A percentile compares a stretch with the other conserved stretches of the same genome.
Evolutionary conservation across 2,329 filamentous ascomycete species (phyloP).

Genomic region (Aspergillus arachidicola): DNA sequence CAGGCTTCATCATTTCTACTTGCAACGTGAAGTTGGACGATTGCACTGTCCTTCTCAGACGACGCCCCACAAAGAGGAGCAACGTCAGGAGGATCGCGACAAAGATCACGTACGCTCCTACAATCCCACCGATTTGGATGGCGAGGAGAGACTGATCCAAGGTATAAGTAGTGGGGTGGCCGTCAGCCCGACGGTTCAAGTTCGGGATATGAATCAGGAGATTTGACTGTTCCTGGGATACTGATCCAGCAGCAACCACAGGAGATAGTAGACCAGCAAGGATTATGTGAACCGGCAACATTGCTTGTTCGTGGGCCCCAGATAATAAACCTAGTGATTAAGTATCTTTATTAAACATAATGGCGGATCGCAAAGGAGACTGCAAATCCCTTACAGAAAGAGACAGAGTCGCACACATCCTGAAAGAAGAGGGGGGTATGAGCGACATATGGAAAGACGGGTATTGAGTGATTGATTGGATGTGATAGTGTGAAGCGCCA

Average conservation of each 20-base stretch:
- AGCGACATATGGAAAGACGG: slow-evolving; percentile 23
- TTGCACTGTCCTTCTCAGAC: slow-evolving; percentile 55
- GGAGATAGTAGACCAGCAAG: slow-evolving; percentile 12
- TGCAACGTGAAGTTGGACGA: slow-evolving; percentile 55
- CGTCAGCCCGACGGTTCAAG: slow-evolving; percentile 13
- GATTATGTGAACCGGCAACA: slow-evolving; percentile 16
- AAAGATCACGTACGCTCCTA: slow-evolving; percentile 79
- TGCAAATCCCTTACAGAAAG: slow-evolving; percentile 32
- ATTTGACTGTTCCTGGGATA: slow-evolving; percentile 12
- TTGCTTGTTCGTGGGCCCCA: slow-evolving; percentile 13
- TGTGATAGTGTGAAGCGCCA: slow-evolving; percentile 32
- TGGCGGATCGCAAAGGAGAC: slow-evolving; percentile 23
- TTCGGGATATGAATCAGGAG: slow-evolving; percentile 8
- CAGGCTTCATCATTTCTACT: slow-evolving; percentile 60
- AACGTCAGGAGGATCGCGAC: slow-evolving; percentile 72
- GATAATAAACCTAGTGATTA: slow-evolving; percentile 19
- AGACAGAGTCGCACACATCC: slow-evolving; percentile 23
- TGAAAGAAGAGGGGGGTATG: slow-evolving; percentile 22
- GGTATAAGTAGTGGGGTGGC: slow-evolving; percentile 32
- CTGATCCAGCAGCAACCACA: slow-evolving; percentile 20
- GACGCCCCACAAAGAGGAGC: slow-evolving; percentile 63
- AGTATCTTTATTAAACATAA: slow-evolving; percentile 23
- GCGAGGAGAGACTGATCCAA: slow-evolving; percentile 70
- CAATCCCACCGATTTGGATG: slow-evolving; percentile 78
- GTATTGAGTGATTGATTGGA: slow-evolving; percentile 25